Conservation (phyloP, 148 eudicot species). For the Spergularia bocconei region DNA sequence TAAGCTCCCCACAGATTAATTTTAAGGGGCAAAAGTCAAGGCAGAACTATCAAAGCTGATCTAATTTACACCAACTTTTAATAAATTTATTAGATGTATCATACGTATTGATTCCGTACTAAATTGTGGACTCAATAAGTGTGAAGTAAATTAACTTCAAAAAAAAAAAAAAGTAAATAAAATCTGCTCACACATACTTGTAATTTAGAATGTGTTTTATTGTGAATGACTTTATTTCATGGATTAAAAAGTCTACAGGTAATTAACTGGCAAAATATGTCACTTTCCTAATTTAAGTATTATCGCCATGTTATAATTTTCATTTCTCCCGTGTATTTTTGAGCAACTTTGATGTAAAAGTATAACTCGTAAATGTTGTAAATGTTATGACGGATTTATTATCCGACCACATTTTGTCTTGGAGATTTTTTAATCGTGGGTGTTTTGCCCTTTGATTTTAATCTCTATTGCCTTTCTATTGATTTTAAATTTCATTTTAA, state of each 20-base stretch:
- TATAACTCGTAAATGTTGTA: no score
- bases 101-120: slow-evolving; percentile 22
- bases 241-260: background rate
- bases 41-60: slow-evolving; percentile 15
- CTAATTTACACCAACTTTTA: slow-evolving; percentile 23
- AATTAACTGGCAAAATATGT: no score
- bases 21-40: slow-evolving; percentile 26
- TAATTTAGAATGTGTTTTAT: background rate
- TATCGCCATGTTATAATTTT: no score
- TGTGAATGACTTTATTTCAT: background rate
- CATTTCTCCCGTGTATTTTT: no score
- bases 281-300: no score
- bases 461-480: no score
- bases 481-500: no score
- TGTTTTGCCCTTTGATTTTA: no score
- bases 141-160: background rate
- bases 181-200: background rate
- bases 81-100: background rate
- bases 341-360: no score
- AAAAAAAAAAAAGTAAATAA: background rate
- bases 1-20: background rate
- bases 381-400: no score
- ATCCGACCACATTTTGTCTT: no score
- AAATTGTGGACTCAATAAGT: background rate
- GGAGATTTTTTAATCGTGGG: no score